Evolutionary conservation across 225 moss, liverwort and hornwort genomes (phyloP), one percentile per base, ranked within the genome.

Genomic region (Physcomitrium patens): DNA sequence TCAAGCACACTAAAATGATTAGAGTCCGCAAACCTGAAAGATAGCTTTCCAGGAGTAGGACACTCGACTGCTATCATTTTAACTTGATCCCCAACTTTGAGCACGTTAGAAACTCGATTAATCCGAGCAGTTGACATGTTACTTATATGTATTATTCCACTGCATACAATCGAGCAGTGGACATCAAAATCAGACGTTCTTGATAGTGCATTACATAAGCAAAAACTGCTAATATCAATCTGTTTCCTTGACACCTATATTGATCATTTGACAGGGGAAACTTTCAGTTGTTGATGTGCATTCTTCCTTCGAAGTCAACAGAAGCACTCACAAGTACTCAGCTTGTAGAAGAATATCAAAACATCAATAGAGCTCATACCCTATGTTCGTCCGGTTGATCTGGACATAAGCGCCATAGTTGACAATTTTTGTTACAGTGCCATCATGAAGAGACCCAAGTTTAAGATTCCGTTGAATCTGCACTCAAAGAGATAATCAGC

Each of bases 1-100:
- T 20, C 12, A 63, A 64, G 12, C 12, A 63, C 51, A 52, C 18
- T 10, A 51, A 59, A 44, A 47, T 23, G 42, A 57, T 12, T 37
- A 60, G 27, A 67, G 20, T 44, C 31, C 6, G 56, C 42, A 66
- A 82, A 90, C 93, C 91, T 91, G 78, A 94, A 80, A 46, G 90
- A 76, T 55, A 89, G 84, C 58, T 76, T 87, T 73, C 70, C 67
- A 3, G 79, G 83, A 65, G 80, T 69, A 60, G 88, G 83, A 58
- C 87, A 90, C 24, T 82, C 57, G 42, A 91, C 66, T 41, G 88
- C 77, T 45, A 95, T 83, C 86, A 73, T 85, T 83, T 66, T 85
- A 17, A 82, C 75, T 60, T 59, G 74, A 22, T 85, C 78, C 48
- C 85, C 85, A 73, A 82, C n/a, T 72, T 79, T 56, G 49, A 95